phyloP scores from a whole-genome alignment of 208 protist genomes.

The Crithidia fasciculata region DNA sequence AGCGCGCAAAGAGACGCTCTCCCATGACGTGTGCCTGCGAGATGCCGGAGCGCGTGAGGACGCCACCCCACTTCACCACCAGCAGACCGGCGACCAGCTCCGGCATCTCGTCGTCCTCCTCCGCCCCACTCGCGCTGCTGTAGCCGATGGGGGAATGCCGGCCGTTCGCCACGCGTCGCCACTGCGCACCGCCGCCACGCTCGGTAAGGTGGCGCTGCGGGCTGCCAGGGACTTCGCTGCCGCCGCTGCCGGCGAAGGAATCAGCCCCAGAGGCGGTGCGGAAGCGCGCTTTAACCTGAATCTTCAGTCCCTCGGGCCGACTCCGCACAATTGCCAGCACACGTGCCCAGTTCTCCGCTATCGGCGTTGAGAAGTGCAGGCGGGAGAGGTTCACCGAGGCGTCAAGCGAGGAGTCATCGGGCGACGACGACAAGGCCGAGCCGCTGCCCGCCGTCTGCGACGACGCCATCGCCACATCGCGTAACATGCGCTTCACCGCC shows the following conservation, averaged over 20 bases:
- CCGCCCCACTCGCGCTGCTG: conserved; percentile 15
- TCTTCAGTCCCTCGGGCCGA: conserved; percentile 42
- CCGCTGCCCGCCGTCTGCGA: neutral
- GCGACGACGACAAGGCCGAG: neutral
- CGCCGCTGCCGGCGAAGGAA: conserved; percentile 32
- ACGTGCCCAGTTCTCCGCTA: conserved; percentile 45
- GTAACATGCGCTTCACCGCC: conserved; percentile 22
- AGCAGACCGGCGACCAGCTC: conserved; percentile 37
- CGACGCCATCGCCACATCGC: conserved; percentile 6
- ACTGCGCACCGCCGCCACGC: neutral
- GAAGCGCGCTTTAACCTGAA: conserved; percentile 43
- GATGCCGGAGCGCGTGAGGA: conserved; percentile 52
- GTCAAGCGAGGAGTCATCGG: conserved; percentile 20
- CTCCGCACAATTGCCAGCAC: conserved; percentile 48
- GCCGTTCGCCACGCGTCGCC: neutral
- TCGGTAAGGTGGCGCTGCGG: neutral
- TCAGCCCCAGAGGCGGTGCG: conserved; percentile 5
- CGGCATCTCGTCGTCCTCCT: conserved; percentile 11
- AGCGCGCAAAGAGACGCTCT: conserved; percentile 58
- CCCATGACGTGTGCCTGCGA: conserved; percentile 53
- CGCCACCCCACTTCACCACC: conserved; percentile 70
- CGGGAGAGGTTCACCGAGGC: neutral
- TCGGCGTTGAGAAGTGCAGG: conserved; percentile 6
- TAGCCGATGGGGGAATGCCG: conserved; percentile 4
- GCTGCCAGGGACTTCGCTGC: neutral